Evolutionary conservation across 768 basidiomycete genomes (phyloP).

Genomic region (Vararia minispora): DNA sequence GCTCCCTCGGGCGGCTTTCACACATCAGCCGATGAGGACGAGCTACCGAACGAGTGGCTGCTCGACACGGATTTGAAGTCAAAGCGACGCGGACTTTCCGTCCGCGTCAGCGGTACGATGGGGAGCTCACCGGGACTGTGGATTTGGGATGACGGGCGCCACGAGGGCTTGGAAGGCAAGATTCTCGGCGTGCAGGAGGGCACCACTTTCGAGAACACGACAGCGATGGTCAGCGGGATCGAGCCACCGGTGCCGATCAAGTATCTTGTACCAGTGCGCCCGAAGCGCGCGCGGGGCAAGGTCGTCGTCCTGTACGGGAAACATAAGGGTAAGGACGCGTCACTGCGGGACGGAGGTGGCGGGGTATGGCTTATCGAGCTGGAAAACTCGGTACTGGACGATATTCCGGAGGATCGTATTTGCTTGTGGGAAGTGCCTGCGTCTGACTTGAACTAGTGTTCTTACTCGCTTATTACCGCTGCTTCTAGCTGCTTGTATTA

Average conservation of each 20-base stretch:
- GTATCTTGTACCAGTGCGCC: conserved; percentile 31
- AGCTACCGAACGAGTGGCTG: not conserved
- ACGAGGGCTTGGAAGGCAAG: conserved; percentile 1
- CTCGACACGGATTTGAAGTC: not conserved
- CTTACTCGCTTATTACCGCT: no score
- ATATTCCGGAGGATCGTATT: conserved; percentile 1
- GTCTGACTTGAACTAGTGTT: no score
- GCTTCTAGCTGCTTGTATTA: no score
- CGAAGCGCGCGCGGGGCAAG: conserved; percentile 29
- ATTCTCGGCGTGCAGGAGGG: conserved; percentile 8
- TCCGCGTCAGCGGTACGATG: not conserved
- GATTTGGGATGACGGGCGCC: not conserved
- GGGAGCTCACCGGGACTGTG: conserved; percentile 1
- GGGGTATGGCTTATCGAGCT: conserved; percentile 10
- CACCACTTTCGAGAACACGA: conserved; percentile 7
- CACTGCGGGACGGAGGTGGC: conserved; percentile 10
- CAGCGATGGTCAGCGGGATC: conserved; percentile 23
- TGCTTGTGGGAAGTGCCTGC: no score
- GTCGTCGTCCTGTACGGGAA: conserved; percentile 39
- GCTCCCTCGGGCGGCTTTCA: no score
- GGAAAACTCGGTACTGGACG: conserved; percentile 12
- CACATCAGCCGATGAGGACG: no score
- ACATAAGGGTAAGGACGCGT: conserved; percentile 24
- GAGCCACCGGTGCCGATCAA: conserved; percentile 27
- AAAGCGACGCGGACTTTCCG: conserved; percentile 7